Evolutionary conservation across 2,329 filamentous ascomycete genomes (phyloP), one percentile per base, ranked within the genome.

Genomic region (Diatrype stigma): DNA sequence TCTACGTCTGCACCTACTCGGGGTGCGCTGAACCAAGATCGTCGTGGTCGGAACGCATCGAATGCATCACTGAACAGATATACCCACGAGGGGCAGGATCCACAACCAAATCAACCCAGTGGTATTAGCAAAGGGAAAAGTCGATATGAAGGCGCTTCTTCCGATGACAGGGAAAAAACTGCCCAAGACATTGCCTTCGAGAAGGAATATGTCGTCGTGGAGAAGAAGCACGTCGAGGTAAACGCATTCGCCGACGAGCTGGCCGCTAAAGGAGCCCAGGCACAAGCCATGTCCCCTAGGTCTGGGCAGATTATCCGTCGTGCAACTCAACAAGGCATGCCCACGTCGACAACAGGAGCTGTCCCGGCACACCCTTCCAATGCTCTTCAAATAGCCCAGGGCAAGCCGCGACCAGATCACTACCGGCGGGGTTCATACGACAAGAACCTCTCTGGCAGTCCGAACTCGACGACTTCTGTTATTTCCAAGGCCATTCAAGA

Each of bases 201-300:
- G 66, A 84, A 93, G 57, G 94, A 97, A 58, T 99, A 97, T 62
- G 93, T 99, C 19, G 79, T 97, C 23, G 90, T 99, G 12, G 94
- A 99, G 73, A 96, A 96, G 74, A 85, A 87, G 57, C 88, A 91
- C 19, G 92, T 99, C 11, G 93, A 97, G 68, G 93, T 99, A 47
- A 97, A 99, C 67, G 94, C 94, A 2, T 87, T 99, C 63, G 94
- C 94, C 21, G 94, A 99, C 69, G 93, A 97, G 70, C 76, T 99
- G 65, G 92, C 90, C 42, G 88, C 91, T 48, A 93, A 89, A 21
- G 78, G 81, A 57, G 71, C 77, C 53, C 67, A 78, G 57, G 69
- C 76, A 51, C 70, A 61, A 62, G 65, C 69, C 22, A 65, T 72
- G 28, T 76, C 80, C 40, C 75, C 79, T 6, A 80, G 84, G 55